Evolutionary conservation across 2,329 filamentous ascomycete species (phyloP), one percentile per base, ranked within the genome.

Genomic region (Dichotomopilus funicola): DNA sequence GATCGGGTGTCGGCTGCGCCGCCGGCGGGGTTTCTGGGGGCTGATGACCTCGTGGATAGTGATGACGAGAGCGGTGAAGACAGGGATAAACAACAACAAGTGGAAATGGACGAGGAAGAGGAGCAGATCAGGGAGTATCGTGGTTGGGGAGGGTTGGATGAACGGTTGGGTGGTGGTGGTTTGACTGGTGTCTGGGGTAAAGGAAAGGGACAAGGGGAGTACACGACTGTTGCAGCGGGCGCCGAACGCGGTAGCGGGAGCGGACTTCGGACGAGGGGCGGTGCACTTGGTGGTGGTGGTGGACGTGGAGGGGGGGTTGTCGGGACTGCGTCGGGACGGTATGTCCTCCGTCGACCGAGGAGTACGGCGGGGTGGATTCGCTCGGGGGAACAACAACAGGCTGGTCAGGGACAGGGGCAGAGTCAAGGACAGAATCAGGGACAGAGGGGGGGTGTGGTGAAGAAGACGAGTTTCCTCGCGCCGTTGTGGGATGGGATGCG

Each of bases 1-100:
- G 89, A 95, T 70, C 84, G 88, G 61, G 76, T 81, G 36, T 91
- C 87, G 65, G 79, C 82, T 56, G 80, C 78, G 57, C 89, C 89
- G 34, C 88, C 88, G 0, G 77, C 80, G 45, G 78, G 82, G 42
- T 91, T 88, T 68, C 76, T 87, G 43, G 82, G 53, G 70, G 27
- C n/a, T 35, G 42, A 11, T 4, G 13, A 50, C 10, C 19, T 8
- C 12, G 31, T 12, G n/a, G 49, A 27, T 9, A 5, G 6, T n/a
- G 37, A 34, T 9, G 48, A 34, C 12, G 36, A 40, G 12, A 11
- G 5, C n/a, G 45, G 27, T 34, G 27, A 3, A 12, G 36, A 11
- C 7, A 10, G 2, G n/a, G 36, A 40, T 31, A 13, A 36, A 6
- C 19, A 10, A 6, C 7, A 13, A 11, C 11, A n/a, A 12, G 40